These are phyloP conservation scores for Hericium coralloides DNA, from an alignment of 768 basidiomycete genomes.

Conservation along the genomic window DNA sequence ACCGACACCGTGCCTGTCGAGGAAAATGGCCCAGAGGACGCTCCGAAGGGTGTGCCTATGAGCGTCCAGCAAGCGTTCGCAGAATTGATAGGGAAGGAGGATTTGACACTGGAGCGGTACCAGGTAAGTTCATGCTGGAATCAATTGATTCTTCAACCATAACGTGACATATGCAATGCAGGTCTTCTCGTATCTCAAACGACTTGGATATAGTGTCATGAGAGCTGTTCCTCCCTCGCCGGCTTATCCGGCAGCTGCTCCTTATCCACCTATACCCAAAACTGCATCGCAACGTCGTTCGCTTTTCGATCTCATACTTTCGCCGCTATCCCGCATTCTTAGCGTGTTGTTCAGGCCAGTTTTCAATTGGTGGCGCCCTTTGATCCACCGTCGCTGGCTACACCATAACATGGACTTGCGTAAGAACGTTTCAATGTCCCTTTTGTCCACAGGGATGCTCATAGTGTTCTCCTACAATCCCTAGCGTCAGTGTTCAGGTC, in stretches of 20 bases:
- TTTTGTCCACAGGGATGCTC: neutral
- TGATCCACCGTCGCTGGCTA: slow-evolving; percentile 40
- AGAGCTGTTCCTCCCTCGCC: slow-evolving; percentile 55
- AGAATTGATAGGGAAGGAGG: slow-evolving; percentile 75
- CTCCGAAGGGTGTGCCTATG: slow-evolving; percentile 62
- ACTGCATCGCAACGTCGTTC: slow-evolving; percentile 25
- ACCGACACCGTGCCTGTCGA: slow-evolving; percentile 16
- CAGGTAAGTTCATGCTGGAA: slow-evolving; percentile 44
- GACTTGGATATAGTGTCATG: slow-evolving; percentile 84
- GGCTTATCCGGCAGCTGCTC: slow-evolving; percentile 37
- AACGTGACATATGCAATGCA: slow-evolving; percentile 22
- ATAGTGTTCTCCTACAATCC: neutral
- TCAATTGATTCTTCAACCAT: neutral
- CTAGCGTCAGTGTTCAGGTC: slow-evolving; percentile 61
- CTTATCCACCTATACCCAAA: slow-evolving; percentile 9
- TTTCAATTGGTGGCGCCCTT: slow-evolving; percentile 61
- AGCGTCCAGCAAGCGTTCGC: slow-evolving; percentile 84
- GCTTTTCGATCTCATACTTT: slow-evolving; percentile 23
- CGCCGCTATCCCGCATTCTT: slow-evolving; percentile 23
- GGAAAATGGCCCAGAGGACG: slow-evolving; percentile 29
- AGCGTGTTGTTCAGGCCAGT: slow-evolving; percentile 20
- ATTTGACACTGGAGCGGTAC: slow-evolving; percentile 76
- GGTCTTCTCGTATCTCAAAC: slow-evolving; percentile 90
- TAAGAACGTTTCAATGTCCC: slow-evolving; percentile 22
- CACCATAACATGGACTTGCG: slow-evolving; percentile 43